Evolutionary conservation across 225 moss, liverwort and hornwort genomes (phyloP).

Genomic region (Physcomitrium patens): DNA sequence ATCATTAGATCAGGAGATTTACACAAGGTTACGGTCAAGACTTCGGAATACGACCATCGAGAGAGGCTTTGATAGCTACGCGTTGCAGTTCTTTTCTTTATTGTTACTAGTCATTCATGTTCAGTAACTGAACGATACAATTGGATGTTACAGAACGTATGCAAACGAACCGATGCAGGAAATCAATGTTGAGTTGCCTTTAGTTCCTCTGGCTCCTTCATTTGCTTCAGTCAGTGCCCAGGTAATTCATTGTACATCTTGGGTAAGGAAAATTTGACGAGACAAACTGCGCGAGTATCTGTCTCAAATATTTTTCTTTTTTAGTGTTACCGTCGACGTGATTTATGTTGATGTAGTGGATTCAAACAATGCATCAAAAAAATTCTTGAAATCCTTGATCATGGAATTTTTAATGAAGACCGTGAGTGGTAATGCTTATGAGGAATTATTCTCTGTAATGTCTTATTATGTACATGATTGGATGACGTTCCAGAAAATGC

Average conservation of each 20-base stretch:
- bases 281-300: conserved; percentile 15
- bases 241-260: conserved; percentile 28
- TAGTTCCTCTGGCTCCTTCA: conserved; percentile 38
- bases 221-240: conserved; percentile 24
- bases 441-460: conserved; percentile 1
- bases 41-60: no score
- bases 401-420: neutral
- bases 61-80: neutral
- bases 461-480: neutral
- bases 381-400: no score
- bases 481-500: neutral
- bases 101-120: neutral
- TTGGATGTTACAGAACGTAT: conserved; percentile 45
- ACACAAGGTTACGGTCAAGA: neutral
- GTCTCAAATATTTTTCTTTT: neutral
- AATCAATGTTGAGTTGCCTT: conserved; percentile 37
- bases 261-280: conserved; percentile 24
- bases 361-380: no score
- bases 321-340: no score
- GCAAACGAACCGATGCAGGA: conserved; percentile 57
- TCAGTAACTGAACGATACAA: conserved; percentile 23
- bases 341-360: no score
- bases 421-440: neutral
- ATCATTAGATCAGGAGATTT: neutral
- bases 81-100: neutral